phyloP scores from a whole-genome alignment of 2,329 filamentous ascomycete genomes.

The Paramyrothecium sp. region DNA sequence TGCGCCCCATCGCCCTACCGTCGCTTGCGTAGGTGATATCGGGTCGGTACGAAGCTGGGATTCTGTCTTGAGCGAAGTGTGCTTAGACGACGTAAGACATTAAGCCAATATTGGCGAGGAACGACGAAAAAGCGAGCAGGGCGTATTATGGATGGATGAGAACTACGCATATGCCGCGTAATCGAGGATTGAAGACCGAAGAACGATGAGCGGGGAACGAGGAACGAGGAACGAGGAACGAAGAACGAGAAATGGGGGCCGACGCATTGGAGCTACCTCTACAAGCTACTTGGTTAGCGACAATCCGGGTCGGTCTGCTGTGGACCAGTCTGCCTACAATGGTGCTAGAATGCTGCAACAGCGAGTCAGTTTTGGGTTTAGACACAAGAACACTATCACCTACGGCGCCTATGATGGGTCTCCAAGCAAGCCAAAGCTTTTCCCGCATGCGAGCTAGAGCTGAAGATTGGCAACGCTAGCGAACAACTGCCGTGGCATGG shows the following conservation, averaged over 20 bases:
- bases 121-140: not conserved
- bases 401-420: too few relatives aligned
- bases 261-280: too few relatives aligned
- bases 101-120: not conserved
- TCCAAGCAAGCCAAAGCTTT: too few relatives aligned
- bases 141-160: too few relatives aligned
- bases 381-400: too few relatives aligned
- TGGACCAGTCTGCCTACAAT: not conserved
- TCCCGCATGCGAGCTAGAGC: too few relatives aligned
- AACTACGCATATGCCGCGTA: not conserved
- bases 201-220: not conserved
- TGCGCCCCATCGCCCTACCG: not conserved
- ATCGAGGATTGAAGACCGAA: too few relatives aligned
- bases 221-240: not conserved
- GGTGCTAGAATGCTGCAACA: not conserved
- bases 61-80: not conserved
- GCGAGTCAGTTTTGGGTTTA: not conserved
- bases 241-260: too few relatives aligned
- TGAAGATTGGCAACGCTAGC: not conserved
- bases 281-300: too few relatives aligned
- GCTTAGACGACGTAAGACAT: not conserved
- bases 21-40: not conserved
- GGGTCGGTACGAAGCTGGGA: not conserved
- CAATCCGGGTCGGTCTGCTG: too few relatives aligned
- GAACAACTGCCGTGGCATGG: not conserved